Evolutionary conservation across 2,329 filamentous ascomycete species (phyloP).

Genomic region (Calonectria crousiana): DNA sequence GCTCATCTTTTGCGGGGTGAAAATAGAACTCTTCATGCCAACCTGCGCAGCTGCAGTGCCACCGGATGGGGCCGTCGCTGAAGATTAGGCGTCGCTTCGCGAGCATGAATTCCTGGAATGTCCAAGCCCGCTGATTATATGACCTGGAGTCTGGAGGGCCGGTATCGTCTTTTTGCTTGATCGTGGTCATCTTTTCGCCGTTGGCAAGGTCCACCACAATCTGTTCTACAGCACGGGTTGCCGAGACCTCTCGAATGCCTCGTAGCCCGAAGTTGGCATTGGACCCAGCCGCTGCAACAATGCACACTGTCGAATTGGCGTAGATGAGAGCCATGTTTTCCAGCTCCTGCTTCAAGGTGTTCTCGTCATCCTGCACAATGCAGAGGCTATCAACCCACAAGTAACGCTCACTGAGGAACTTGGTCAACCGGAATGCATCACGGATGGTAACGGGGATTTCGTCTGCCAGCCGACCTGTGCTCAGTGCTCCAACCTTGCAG

Average conservation of each 20-base stretch:
- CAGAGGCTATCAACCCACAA: slow-evolving; percentile 4
- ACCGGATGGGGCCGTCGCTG: background rate
- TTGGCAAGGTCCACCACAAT: background rate
- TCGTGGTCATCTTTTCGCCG: background rate
- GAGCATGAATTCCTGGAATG: background rate
- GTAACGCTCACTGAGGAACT: background rate
- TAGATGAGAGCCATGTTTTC: slow-evolving; percentile 1
- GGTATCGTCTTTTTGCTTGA: background rate
- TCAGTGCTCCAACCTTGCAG: background rate
- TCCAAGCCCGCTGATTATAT: background rate
- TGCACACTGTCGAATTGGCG: background rate
- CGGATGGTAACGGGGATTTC: background rate
- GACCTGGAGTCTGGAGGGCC: background rate
- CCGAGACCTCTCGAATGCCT: background rate
- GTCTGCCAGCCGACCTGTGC: background rate
- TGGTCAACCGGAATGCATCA: background rate
- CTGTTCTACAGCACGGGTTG: background rate
- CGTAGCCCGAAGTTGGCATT: background rate
- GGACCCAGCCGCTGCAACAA: background rate
- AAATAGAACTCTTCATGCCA: background rate
- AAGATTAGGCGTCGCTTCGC: background rate
- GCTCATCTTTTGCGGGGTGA: background rate
- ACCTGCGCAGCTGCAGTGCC: background rate
- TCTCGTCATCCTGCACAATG: background rate
- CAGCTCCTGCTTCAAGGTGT: background rate